Evolutionary conservation across 176 grass and related monocot species (phyloP).

Genomic region (Aechmea fasciata): DNA sequence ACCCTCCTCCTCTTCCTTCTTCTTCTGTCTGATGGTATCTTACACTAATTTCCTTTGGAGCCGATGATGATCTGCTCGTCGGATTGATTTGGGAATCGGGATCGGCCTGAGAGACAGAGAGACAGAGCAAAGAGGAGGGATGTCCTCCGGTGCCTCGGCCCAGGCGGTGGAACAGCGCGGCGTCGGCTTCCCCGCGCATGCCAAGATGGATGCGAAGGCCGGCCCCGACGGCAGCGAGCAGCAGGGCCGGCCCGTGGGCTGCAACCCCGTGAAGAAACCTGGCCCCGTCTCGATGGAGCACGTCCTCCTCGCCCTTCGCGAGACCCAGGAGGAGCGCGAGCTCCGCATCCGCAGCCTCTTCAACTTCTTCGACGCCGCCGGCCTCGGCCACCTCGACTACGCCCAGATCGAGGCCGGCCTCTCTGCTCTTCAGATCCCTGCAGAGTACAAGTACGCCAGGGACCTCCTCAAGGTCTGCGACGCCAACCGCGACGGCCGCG

Average conservation of each 20-base stretch:
- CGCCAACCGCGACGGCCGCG: constrained; percentile 51
- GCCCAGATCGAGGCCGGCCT: constrained; percentile 59
- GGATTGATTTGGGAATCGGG: too few species aligned
- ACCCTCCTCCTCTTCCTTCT: too few species aligned
- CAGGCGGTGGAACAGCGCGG: constrained; percentile 30
- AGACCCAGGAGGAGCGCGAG: constrained; percentile 69
- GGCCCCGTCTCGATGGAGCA: constrained; percentile 57
- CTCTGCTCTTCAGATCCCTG: constrained; percentile 36
- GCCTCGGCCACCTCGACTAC: constrained; percentile 51
- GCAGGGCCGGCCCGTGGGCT: constrained; percentile 6
- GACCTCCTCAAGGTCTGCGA: constrained; percentile 71
- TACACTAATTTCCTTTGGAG: too few species aligned
- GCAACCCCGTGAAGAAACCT: constrained; percentile 45
- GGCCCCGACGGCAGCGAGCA: background rate
- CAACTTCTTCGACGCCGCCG: constrained; percentile 63
- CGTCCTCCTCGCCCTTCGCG: constrained; percentile 60
- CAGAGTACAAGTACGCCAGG: constrained; percentile 67
- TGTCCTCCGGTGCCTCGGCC: constrained; percentile 50
- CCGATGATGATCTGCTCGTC: too few species aligned
- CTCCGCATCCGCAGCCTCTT: constrained; percentile 64
- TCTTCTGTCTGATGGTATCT: too few species aligned
- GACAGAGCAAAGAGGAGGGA: background rate
- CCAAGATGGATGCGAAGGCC: background rate
- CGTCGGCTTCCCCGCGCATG: constrained; percentile 1
- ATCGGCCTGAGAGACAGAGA: background rate